A percentile compares a stretch with the other conserved stretches of the same genome.
phyloP scores from a whole-genome alignment of 192 early-diverging fungal species.

The Funneliformis geosporum region DNA sequence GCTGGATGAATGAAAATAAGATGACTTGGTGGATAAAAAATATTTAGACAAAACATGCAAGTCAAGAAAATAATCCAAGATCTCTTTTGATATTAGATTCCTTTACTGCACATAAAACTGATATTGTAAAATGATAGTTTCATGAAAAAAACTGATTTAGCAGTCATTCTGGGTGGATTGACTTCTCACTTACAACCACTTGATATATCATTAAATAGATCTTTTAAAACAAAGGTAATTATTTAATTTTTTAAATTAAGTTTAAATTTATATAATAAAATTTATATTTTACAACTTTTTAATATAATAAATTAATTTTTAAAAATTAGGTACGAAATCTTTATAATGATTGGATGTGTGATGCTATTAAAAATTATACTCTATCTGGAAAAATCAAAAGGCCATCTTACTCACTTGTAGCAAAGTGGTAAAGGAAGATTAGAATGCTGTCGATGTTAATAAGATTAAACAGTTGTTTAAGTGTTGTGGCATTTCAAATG shows the following conservation, averaged over 20 bases:
- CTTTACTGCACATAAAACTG: neutral
- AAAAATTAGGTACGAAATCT: neutral
- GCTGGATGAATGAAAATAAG: too few relatives aligned
- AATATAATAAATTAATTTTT: neutral
- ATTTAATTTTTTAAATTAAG: too few relatives aligned
- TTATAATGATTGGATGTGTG: neutral
- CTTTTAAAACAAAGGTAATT: slow-evolving; percentile 10
- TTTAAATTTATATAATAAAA: too few relatives aligned
- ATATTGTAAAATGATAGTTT: neutral
- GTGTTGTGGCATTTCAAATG: too few relatives aligned
- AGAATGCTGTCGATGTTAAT: neutral
- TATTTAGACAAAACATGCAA: too few relatives aligned
- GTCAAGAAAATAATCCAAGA: too few relatives aligned
- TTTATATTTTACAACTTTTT: too few relatives aligned
- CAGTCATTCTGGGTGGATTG: slow-evolving; percentile 10
- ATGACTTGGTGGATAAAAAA: too few relatives aligned
- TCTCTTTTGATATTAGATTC: too few relatives aligned
- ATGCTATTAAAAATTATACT: neutral
- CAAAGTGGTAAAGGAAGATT: slow-evolving; percentile 1
- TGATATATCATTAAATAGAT: neutral
- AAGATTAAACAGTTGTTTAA: neutral
- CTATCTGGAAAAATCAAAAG: neutral
- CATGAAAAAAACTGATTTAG: slow-evolving; percentile 1
- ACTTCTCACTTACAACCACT: neutral
- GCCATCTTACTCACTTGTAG: neutral